These are phyloP conservation scores for Phtheirospermum japonicum DNA, from an alignment of 257 asterid species.

Conservation along the genomic window DNA sequence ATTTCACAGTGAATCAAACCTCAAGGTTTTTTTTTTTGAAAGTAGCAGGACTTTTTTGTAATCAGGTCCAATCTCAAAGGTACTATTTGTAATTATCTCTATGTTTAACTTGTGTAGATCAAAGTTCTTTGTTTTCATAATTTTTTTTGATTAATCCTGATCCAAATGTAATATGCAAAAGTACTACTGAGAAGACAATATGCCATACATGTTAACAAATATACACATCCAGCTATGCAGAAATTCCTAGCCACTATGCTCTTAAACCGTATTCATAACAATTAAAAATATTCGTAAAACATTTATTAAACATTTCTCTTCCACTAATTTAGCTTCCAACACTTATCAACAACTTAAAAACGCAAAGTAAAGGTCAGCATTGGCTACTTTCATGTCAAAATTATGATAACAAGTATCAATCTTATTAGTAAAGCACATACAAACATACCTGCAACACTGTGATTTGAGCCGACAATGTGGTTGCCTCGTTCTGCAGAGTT, in stretches of 20 bases:
- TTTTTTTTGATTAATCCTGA: background rate
- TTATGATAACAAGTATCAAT: background rate
- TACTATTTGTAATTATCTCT: background rate
- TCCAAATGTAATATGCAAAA: background rate
- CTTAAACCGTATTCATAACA: background rate
- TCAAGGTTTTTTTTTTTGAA: too few relatives aligned
- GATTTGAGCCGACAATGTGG: conserved; percentile 86
- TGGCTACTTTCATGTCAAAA: background rate
- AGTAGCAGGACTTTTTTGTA: too few relatives aligned
- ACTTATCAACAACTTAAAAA: background rate
- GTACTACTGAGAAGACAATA: background rate
- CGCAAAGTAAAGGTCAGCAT: background rate
- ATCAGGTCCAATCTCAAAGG: background rate
- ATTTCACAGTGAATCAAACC: too few relatives aligned
- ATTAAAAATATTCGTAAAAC: background rate
- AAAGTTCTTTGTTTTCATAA: background rate
- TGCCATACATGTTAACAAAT: background rate
- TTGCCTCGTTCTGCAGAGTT: conserved; percentile 89
- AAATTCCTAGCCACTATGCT: background rate
- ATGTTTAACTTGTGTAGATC: background rate
- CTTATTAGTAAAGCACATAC: background rate
- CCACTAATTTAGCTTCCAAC: background rate
- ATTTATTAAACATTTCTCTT: background rate
- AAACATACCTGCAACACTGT: conserved; percentile 68
- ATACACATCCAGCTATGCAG: background rate